Conservation (phyloP, 1,139 yeast genomes). For the Candida anutae region DNA sequence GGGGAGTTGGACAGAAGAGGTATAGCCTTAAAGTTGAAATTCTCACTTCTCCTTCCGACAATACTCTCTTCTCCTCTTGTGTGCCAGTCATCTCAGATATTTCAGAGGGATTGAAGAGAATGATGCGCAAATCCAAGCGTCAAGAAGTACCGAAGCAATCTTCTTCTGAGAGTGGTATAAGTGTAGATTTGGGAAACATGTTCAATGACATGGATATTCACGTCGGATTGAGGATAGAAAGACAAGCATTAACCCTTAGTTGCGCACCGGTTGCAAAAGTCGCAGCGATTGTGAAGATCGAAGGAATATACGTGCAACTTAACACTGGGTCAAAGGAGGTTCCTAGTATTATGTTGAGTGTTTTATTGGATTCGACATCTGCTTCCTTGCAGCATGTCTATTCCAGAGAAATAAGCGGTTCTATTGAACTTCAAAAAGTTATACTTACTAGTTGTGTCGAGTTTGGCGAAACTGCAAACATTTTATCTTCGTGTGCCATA, state of each 20-base stretch:
- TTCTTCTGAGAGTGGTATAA: slow-evolving; percentile 5
- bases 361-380: slow-evolving; percentile 44
- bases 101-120: slow-evolving; percentile 33
- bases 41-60: slow-evolving; percentile 64
- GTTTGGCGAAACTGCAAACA: slow-evolving; percentile 25
- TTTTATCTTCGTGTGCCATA: slow-evolving; percentile 48
- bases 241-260: slow-evolving; percentile 68
- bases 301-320: slow-evolving; percentile 52
- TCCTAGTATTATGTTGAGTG: slow-evolving; percentile 33
- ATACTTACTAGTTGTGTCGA: slow-evolving; percentile 33
- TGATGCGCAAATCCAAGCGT: slow-evolving; percentile 18
- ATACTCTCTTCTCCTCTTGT: slow-evolving; percentile 61
- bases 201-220: slow-evolving; percentile 54
- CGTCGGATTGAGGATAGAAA: slow-evolving; percentile 56
- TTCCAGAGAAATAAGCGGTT: slow-evolving; percentile 83
- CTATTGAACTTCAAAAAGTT: slow-evolving; percentile 48
- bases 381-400: slow-evolving; percentile 84
- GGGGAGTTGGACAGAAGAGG: slow-evolving; percentile 18
- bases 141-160: slow-evolving; percentile 1
- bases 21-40: slow-evolving; percentile 49
- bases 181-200: slow-evolving; percentile 26
- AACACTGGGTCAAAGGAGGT: slow-evolving; percentile 42
- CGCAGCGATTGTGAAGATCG: slow-evolving; percentile 72
- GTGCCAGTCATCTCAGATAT: slow-evolving; percentile 71
- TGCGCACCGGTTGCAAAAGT: slow-evolving; percentile 94